Base-by-base conservation (phyloP, 2,329 filamentous ascomycete species). In the Helotiales sp. region DNA sequence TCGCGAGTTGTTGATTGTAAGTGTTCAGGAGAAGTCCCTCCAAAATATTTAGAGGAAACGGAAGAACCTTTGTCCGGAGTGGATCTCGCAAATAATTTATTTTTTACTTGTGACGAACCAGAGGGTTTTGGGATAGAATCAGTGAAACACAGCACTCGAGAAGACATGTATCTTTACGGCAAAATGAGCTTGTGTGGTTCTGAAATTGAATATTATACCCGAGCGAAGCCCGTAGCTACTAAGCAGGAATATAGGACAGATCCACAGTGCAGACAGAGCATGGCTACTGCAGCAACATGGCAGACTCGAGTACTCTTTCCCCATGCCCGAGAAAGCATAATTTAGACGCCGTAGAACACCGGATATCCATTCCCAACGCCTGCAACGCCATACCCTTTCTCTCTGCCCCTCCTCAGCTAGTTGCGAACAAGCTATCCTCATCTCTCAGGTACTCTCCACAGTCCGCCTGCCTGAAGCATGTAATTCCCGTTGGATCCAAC, bases 381-480 rank as follows among this genome's bases (percentile, higher is more conserved):
- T 30, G n/a, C 40, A 54, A 65, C 64, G 52, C 60, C 57, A 54
- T 2, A 43, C 26, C 6, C 20, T 7, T 28, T 49, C 2, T n/a
- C 30, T 28, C 30, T 30, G 47, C 8, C 24, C 8, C 24, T 20
- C 34, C 60, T 71, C 64, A 76, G 20, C 64, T 73, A 24, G 84
- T 82, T 28, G 86, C 84, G 76, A 90, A 90, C 63, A 90, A 77
- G 64, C 86, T 88, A 77, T 89, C 87, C 78, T 91, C 88, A 75
- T 98, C 95, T 77, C 96, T 88, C 76, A 99, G 83, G 77, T 97
- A 99, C 82, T 98, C 95, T 74, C 96, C 96, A 73, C 92, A 91
- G 82, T 99, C 96, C 0, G 93, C 92, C 82, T 99, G 96, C 72
- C 95, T 86, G 81, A 97, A 98, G 64, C 91, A 91, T 10, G 93